phyloP scores from a whole-genome alignment of 2,329 filamentous ascomycete genomes.

The Parastagonospora avenae region DNA sequence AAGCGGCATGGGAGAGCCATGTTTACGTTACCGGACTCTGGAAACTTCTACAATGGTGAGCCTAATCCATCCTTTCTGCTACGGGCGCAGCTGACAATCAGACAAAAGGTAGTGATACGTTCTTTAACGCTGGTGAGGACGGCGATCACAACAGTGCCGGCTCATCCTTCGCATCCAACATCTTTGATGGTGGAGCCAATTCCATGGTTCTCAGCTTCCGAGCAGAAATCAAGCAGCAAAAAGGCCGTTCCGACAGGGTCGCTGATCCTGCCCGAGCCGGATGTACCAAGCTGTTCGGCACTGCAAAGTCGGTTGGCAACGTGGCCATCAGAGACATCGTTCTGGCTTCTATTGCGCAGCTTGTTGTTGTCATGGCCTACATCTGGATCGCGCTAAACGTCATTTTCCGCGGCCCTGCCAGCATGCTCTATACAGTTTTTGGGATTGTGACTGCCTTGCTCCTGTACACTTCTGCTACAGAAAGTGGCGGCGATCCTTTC shows the following conservation, averaged over 20 bases:
- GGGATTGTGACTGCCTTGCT: not conserved
- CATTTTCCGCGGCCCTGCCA: not conserved
- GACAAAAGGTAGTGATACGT: not conserved
- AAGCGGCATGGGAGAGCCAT: too few relatives aligned
- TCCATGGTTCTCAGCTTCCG: too few relatives aligned
- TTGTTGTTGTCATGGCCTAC: not conserved
- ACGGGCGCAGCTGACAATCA: not conserved
- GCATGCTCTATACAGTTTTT: not conserved
- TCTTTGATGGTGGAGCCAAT: slow-evolving; percentile 2
- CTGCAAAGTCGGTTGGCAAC: not conserved
- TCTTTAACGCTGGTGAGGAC: not conserved
- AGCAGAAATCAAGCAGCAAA: too few relatives aligned
- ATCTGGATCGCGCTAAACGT: not conserved
- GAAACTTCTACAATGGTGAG: too few relatives aligned
- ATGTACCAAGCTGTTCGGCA: not conserved
- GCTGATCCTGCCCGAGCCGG: too few relatives aligned
- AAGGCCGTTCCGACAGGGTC: too few relatives aligned
- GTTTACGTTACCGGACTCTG: too few relatives aligned
- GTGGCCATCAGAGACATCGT: not conserved
- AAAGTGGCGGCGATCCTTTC: too few relatives aligned
- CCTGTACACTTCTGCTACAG: too few relatives aligned
- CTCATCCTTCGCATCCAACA: slow-evolving; percentile 2
- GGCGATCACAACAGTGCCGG: not conserved
- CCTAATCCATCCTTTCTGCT: too few relatives aligned
- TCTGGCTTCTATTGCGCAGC: not conserved